Percentiles rank a stretch among this genome's conserved stretches.
These are phyloP conservation scores for Populus davidiana DNA, from an alignment of 345 rosid genomes.

Conservation along the genomic window DNA sequence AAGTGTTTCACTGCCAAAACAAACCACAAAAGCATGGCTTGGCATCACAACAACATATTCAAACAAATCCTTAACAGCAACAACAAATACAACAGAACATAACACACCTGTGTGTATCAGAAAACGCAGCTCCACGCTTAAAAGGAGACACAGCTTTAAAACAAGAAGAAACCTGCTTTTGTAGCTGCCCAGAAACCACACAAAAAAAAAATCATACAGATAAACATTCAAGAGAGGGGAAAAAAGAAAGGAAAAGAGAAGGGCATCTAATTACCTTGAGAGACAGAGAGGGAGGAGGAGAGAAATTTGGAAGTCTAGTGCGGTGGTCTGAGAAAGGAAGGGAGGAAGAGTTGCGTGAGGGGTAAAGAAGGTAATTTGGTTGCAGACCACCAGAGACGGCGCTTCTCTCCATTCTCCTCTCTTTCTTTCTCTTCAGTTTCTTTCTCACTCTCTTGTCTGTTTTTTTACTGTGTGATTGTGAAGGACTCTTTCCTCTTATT, in stretches of 20 bases:
- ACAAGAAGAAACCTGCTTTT: conserved; percentile 33
- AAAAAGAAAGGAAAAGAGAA: background rate
- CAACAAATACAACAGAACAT: background rate
- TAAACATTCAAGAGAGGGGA: background rate
- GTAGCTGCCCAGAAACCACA: conserved; percentile 17
- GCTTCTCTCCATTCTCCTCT: conserved; percentile 50
- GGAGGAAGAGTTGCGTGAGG: conserved; percentile 30
- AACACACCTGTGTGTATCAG: conserved; percentile 44
- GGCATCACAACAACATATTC: no score
- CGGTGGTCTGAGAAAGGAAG: conserved; percentile 12
- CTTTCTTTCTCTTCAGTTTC: background rate
- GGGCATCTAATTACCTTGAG: conserved; percentile 39
- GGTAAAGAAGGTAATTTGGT: conserved; percentile 39
- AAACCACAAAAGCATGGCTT: no score
- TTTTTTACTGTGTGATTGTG: background rate
- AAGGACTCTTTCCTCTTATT: no score
- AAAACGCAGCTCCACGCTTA: conserved; percentile 32
- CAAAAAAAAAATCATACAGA: background rate
- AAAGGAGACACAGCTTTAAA: conserved; percentile 32
- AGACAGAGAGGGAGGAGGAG: conserved; percentile 26
- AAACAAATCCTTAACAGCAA: no score
- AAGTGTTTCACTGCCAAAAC: conserved; percentile 32
- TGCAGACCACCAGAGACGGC: conserved; percentile 35
- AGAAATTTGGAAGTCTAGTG: background rate
- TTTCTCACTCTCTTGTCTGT: background rate